Evolutionary conservation across 192 early-diverging fungal species (phyloP).

Genomic region (Coemansia sp.): DNA sequence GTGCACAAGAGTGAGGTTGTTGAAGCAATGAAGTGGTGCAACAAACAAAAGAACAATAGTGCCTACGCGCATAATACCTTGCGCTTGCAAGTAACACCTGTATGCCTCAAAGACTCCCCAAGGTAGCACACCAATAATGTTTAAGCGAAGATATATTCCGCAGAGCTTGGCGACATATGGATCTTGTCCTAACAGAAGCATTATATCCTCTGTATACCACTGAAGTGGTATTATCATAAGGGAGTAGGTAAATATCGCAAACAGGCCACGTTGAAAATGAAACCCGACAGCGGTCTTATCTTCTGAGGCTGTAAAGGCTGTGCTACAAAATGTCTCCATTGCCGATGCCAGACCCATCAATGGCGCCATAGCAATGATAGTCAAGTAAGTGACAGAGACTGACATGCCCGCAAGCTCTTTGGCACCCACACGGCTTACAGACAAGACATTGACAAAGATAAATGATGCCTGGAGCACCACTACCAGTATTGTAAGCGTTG

Average conservation of each 20-base stretch:
- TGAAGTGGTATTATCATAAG: slow-evolving; percentile 68
- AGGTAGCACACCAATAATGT: slow-evolving; percentile 71
- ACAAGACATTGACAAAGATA: slow-evolving; percentile 61
- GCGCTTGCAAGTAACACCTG: slow-evolving; percentile 79
- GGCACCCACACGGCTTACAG: slow-evolving; percentile 59
- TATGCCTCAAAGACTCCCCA: slow-evolving; percentile 74
- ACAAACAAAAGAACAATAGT: slow-evolving; percentile 68
- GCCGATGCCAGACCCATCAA: slow-evolving; percentile 64
- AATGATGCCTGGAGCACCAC: slow-evolving; percentile 63
- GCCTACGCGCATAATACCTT: slow-evolving; percentile 80
- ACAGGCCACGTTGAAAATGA: slow-evolving; percentile 68
- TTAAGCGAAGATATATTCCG: slow-evolving; percentile 63
- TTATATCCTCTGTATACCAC: slow-evolving; percentile 64
- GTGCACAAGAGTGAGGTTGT: slow-evolving; percentile 78
- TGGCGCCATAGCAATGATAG: slow-evolving; percentile 41
- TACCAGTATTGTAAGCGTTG: slow-evolving; percentile 22
- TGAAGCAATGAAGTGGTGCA: slow-evolving; percentile 66
- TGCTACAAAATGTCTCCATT: slow-evolving; percentile 66
- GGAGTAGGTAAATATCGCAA: slow-evolving; percentile 65
- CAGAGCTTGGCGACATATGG: slow-evolving; percentile 58
- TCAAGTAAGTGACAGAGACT: slow-evolving; percentile 60
- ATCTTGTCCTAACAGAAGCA: slow-evolving; percentile 72
- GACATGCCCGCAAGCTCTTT: slow-evolving; percentile 65
- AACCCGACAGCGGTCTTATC: slow-evolving; percentile 61
- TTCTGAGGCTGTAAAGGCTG: slow-evolving; percentile 60